Conservation (phyloP, 2,329 filamentous ascomycete genomes). For the Fusarium nodosum region DNA sequence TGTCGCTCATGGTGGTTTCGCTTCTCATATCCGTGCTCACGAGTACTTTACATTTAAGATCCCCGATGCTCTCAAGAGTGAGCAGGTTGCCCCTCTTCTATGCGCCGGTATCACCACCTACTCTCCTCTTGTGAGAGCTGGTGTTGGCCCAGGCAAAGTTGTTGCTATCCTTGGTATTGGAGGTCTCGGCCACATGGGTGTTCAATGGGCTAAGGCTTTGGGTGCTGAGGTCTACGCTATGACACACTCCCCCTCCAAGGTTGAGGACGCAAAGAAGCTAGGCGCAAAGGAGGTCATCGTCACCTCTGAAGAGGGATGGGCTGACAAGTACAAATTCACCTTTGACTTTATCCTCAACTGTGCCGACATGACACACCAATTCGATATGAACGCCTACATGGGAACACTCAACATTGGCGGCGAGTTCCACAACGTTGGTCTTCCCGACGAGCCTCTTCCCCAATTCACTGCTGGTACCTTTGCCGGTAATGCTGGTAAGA, state of each 20-base stretch:
- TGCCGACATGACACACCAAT: conserved; percentile 64
- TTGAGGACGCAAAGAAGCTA: conserved; percentile 70
- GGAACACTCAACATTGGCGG: conserved; percentile 65
- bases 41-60: conserved; percentile 72
- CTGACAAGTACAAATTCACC: conserved; percentile 63
- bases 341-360: conserved; percentile 68
- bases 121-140: conserved; percentile 75
- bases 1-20: conserved; percentile 74
- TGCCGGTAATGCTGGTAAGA: conserved; percentile 64
- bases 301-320: conserved; percentile 68
- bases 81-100: conserved; percentile 75
- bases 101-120: conserved; percentile 84
- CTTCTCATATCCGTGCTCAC: conserved; percentile 64
- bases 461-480: conserved; percentile 59
- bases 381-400: conserved; percentile 67
- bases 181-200: conserved; percentile 79
- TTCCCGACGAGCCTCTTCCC: conserved; percentile 65
- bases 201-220: conserved; percentile 78
- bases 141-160: conserved; percentile 76
- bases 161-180: conserved; percentile 79
- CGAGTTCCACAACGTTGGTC: conserved; percentile 70
- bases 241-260: conserved; percentile 71
- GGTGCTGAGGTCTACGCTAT: conserved; percentile 76
- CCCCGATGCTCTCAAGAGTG: conserved; percentile 64
- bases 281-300: conserved; percentile 70